Conservation (phyloP, 2,329 filamentous ascomycete genomes). For the Trichoderma asperellum region DNA sequence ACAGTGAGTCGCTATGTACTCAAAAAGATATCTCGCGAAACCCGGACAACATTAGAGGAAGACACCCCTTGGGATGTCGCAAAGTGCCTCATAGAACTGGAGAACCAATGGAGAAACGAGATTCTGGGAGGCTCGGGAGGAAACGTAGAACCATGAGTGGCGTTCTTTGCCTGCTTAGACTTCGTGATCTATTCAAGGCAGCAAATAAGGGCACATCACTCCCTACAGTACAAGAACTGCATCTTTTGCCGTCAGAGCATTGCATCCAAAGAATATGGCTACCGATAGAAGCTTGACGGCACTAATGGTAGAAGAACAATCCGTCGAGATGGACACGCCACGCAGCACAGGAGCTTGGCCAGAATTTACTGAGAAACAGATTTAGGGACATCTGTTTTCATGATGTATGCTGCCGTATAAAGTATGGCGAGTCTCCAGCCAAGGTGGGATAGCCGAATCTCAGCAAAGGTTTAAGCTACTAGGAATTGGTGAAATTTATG, state of each 20-base stretch:
- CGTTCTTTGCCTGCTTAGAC: not conserved
- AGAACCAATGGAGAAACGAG: conserved; percentile 43
- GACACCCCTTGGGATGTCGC: conserved; percentile 58
- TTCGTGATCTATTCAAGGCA: not conserved
- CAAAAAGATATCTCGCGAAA: conserved; percentile 60
- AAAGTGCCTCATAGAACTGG: conserved; percentile 52
- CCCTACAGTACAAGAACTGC: not conserved
- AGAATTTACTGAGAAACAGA: not conserved
- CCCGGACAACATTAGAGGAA: conserved; percentile 56
- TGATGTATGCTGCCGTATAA: not conserved
- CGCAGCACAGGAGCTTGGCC: not conserved
- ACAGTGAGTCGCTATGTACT: conserved; percentile 81
- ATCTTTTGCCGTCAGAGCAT: not conserved
- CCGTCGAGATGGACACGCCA: not conserved
- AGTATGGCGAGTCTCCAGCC: not conserved
- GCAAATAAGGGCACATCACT: not conserved
- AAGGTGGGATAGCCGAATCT: not conserved
- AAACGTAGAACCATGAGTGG: conserved; percentile 7
- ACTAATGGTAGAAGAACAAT: not conserved
- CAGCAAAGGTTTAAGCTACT: not conserved
- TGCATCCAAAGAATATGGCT: not conserved
- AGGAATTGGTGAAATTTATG: not conserved
- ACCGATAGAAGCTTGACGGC: not conserved
- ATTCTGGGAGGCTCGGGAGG: conserved; percentile 11
- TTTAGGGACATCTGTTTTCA: not conserved